Conservation (phyloP, 371 early-diverging fungal species). For the Blastocladiella emersonii region DNA sequence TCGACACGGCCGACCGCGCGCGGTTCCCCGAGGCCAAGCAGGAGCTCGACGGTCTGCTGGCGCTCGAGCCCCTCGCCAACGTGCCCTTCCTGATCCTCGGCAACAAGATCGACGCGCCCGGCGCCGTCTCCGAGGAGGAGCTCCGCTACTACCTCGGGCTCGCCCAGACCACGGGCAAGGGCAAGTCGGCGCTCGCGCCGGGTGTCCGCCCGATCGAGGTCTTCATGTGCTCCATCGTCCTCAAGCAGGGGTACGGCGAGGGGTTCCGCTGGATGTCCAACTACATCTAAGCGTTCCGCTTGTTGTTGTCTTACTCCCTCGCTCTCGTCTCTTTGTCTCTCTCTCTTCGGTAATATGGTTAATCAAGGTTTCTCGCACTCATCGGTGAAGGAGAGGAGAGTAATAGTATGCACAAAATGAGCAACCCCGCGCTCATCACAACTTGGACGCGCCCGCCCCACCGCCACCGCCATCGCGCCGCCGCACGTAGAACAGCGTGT, state of each 20-base stretch:
- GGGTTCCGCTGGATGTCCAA: slow-evolving; percentile 83
- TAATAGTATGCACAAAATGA: too few relatives aligned
- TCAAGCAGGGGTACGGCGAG: slow-evolving; percentile 95
- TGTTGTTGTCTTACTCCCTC: too few relatives aligned
- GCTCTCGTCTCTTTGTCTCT: too few relatives aligned
- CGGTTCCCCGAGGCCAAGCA: slow-evolving; percentile 82
- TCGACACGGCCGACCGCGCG: slow-evolving; percentile 74
- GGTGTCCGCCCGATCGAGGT: slow-evolving; percentile 92
- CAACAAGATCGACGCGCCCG: slow-evolving; percentile 93
- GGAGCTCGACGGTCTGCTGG: slow-evolving; percentile 84
- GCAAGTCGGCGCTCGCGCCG: slow-evolving; percentile 67
- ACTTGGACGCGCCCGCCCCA: too few relatives aligned
- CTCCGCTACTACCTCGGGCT: slow-evolving; percentile 76
- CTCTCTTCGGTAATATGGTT: too few relatives aligned
- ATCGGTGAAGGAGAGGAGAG: too few relatives aligned
- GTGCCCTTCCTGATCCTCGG: slow-evolving; percentile 92
- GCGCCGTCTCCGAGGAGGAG: slow-evolving; percentile 87
- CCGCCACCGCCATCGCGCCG: too few relatives aligned
- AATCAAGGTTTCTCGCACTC: too few relatives aligned
- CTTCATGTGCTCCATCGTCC: slow-evolving; percentile 95
- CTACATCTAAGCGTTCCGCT: slow-evolving; percentile 70
- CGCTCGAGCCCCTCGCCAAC: slow-evolving; percentile 77
- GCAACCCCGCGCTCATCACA: too few relatives aligned
- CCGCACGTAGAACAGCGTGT: slow-evolving; percentile 69
- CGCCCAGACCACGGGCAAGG: slow-evolving; percentile 94